Conservation (phyloP, 169 alveolate genomes). For the Ichthyophthirius multifiliis region DNA sequence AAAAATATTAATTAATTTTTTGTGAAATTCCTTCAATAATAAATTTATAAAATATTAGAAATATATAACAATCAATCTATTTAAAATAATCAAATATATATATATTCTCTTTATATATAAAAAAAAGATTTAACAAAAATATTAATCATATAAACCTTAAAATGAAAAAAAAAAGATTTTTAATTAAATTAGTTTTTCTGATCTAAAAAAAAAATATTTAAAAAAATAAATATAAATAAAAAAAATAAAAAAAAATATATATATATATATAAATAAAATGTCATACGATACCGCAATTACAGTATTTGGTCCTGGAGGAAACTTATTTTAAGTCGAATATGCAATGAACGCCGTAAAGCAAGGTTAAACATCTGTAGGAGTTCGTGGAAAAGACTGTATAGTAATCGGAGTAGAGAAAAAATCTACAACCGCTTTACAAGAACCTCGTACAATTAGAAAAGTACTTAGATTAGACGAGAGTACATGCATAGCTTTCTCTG, state of each 20-base stretch:
- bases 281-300: constrained; percentile 99
- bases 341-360: constrained; percentile 98
- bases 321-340: constrained; percentile 97
- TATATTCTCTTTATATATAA: no score
- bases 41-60: no score
- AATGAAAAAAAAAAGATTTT: no score
- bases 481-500: constrained; percentile 96
- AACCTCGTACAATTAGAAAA: constrained; percentile 92
- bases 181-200: no score
- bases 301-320: constrained; percentile 99
- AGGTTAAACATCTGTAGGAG: constrained; percentile 97
- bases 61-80: no score
- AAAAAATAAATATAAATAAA: no score
- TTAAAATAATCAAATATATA: no score
- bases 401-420: constrained; percentile 98
- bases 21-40: no score
- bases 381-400: constrained; percentile 93
- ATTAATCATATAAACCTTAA: no score
- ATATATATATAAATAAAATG: constrained; percentile 5
- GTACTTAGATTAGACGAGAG: constrained; percentile 92
- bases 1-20: no score
- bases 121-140: no score
- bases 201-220: no score
- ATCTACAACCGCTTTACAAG: constrained; percentile 94
- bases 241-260: not conserved